Evolutionary conservation across 2,329 filamentous ascomycete species (phyloP), one percentile per base, ranked within the genome.

Genomic region (Chaetothyriales sp.): DNA sequence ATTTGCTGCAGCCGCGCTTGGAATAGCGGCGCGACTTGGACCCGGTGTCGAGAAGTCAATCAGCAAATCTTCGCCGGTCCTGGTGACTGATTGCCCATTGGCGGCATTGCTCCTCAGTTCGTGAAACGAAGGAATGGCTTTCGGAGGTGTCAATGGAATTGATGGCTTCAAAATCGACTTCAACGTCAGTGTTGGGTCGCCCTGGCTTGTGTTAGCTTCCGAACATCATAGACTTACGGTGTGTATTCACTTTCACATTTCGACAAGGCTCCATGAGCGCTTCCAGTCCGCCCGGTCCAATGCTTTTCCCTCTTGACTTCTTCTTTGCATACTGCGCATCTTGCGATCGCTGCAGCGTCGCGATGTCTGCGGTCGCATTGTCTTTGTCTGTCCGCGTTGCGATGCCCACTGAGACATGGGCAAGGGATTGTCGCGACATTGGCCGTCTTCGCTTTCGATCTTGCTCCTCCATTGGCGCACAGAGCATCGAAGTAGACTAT

Each of bases 221-320:
- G 51, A 46, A 49, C 48, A 49, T 18, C 20, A 44, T 4, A 44
- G 22, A 49, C 44, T 15, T 40, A 4, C 5, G 33, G 10, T 40
- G 10, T 45, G 43, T 53, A 61, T 74, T 64, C 77, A 92, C 88
- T 72, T 88, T 85, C 61, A 86, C 76, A 66, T 94, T 94, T 33
- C 86, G 86, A 63, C 75, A 79, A 45, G 77, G 78, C 63, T 83
- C 77, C 66, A 85, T 89, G 51, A 94, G 75, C 52, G 84, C 83
- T 73, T 94, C 89, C 46, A 95, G 70, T 22, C 89, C 89, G 48
- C 90, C 92, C 15, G 92, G 90, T 2, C 92, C 92, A 60, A 98
- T 83, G 70, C 90, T 97, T 74, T 95, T 97, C 70, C 90, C 95
- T 59, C 92, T 82, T 53, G 84, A 86, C 70, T 89, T 90, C 70